phyloP scores from a whole-genome alignment of 192 early-diverging fungal species.

The Gryganskiella cystojenkinii region DNA sequence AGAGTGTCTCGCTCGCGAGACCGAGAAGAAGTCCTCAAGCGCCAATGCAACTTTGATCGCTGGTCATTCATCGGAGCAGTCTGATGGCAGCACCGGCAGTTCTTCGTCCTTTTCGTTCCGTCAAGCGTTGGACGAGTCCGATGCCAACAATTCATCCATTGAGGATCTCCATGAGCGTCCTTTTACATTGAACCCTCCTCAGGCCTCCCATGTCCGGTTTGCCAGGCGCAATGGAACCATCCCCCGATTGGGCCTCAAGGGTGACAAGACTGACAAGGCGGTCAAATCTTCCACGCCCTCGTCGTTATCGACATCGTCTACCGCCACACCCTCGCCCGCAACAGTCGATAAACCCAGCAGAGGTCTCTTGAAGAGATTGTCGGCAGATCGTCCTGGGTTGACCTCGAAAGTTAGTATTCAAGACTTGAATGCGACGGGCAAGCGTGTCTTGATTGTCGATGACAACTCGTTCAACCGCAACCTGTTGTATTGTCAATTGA shows the following conservation, averaged over 20 bases:
- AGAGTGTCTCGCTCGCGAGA: neutral
- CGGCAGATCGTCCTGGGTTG: constrained; percentile 8
- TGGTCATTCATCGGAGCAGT: neutral
- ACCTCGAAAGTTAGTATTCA: constrained; percentile 27
- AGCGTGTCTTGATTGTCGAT: constrained; percentile 45
- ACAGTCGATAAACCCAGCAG: constrained; percentile 20
- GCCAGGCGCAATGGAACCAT: constrained; percentile 35
- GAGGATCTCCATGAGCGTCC: neutral
- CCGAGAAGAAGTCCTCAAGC: neutral
- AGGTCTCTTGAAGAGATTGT: constrained; percentile 25
- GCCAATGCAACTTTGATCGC: neutral
- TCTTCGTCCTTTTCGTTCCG: too few species aligned
- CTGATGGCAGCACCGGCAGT: neutral
- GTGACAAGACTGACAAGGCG: neutral
- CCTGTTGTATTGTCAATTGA: constrained; percentile 35
- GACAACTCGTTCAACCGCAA: constrained; percentile 46
- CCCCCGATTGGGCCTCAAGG: constrained; percentile 15
- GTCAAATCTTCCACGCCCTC: too few species aligned
- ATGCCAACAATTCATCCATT: neutral
- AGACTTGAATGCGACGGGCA: constrained; percentile 23
- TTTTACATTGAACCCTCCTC: neutral
- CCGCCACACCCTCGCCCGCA: neutral
- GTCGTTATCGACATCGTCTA: too few species aligned
- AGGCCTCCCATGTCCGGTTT: constrained; percentile 40
- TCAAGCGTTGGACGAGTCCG: too few species aligned